Evolutionary conservation across 2,329 filamentous ascomycete genomes (phyloP).

Genomic region (Penicillium sp.): DNA sequence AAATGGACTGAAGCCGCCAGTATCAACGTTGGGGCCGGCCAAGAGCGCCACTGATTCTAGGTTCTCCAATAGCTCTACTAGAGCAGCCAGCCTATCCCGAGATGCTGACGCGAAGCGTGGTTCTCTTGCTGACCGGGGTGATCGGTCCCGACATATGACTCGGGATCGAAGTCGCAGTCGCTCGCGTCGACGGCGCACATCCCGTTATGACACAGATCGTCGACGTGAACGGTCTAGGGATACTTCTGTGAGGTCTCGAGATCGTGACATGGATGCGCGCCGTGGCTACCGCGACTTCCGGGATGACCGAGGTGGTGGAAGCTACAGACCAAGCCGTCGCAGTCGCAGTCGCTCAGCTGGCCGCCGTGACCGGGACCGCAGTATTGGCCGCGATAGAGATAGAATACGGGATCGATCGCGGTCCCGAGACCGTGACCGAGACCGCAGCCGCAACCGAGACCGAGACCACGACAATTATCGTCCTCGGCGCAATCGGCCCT

Average conservation of each 20-base stretch:
- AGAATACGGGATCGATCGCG: constrained; percentile 15
- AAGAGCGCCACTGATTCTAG: constrained; percentile 29
- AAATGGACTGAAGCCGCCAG: constrained; percentile 34
- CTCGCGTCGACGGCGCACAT: constrained; percentile 26
- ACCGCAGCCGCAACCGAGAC: constrained; percentile 25
- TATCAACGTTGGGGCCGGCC: constrained; percentile 16
- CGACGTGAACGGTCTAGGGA: constrained; percentile 31
- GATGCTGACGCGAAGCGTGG: constrained; percentile 30
- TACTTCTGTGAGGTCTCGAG: constrained; percentile 28
- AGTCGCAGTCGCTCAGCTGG: constrained; percentile 36
- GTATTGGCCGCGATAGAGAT: constrained; percentile 16
- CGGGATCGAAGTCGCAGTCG: constrained; percentile 33
- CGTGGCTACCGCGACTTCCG: constrained; percentile 32
- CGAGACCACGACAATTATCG: constrained; percentile 26
- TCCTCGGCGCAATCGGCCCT: constrained; percentile 24
- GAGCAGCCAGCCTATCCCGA: constrained; percentile 28
- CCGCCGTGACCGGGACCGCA: constrained; percentile 27
- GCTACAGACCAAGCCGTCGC: constrained; percentile 34
- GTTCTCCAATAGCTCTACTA: constrained; percentile 27
- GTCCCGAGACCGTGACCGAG: constrained; percentile 22
- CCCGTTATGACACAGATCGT: constrained; percentile 32
- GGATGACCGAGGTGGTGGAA: constrained; percentile 27
- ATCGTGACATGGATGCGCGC: constrained; percentile 35
- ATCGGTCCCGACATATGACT: constrained; percentile 23
- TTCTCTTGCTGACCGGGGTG: constrained; percentile 25